These are phyloP conservation scores for Hansenula lynferdii DNA, from an alignment of 1,139 yeast genomes.

Conservation along the genomic window DNA sequence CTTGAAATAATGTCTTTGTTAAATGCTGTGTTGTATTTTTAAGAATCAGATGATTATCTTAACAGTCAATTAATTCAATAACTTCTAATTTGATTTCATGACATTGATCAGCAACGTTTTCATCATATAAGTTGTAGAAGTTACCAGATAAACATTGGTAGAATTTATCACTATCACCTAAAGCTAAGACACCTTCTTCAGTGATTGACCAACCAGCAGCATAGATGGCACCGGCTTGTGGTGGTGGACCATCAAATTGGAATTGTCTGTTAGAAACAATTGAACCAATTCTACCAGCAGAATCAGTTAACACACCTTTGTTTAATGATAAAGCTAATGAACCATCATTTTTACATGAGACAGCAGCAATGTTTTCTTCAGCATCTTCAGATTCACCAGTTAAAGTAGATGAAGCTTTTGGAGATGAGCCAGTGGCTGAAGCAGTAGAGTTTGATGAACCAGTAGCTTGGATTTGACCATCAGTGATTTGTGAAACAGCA, in stretches of 20 bases:
- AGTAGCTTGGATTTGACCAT: slow-evolving; percentile 34
- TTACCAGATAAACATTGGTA: slow-evolving; percentile 75
- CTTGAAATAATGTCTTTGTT: neutral
- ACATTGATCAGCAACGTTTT: slow-evolving; percentile 63
- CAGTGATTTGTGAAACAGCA: slow-evolving; percentile 26
- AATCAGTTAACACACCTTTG: slow-evolving; percentile 49
- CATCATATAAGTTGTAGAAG: slow-evolving; percentile 76
- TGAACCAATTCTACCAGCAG: slow-evolving; percentile 67
- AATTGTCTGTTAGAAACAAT: slow-evolving; percentile 81
- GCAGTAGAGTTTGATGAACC: slow-evolving; percentile 4
- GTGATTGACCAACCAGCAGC: slow-evolving; percentile 80
- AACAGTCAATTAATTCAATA: slow-evolving; percentile 60
- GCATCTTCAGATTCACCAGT: neutral
- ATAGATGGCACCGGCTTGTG: slow-evolving; percentile 81
- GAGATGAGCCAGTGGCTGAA: neutral
- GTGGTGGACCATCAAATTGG: slow-evolving; percentile 87
- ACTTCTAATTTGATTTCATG: slow-evolving; percentile 52
- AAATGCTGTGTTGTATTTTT: slow-evolving; percentile 1
- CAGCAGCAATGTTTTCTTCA: slow-evolving; percentile 14
- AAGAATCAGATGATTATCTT: slow-evolving; percentile 10
- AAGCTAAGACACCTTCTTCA: slow-evolving; percentile 57
- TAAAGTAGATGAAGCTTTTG: neutral
- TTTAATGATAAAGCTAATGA: slow-evolving; percentile 52
- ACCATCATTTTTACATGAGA: slow-evolving; percentile 44
- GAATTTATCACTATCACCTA: slow-evolving; percentile 59